These are phyloP conservation scores for Macrophomina pseudophaseolina DNA, from an alignment of 2,329 filamentous ascomycete genomes.

Conservation along the genomic window DNA sequence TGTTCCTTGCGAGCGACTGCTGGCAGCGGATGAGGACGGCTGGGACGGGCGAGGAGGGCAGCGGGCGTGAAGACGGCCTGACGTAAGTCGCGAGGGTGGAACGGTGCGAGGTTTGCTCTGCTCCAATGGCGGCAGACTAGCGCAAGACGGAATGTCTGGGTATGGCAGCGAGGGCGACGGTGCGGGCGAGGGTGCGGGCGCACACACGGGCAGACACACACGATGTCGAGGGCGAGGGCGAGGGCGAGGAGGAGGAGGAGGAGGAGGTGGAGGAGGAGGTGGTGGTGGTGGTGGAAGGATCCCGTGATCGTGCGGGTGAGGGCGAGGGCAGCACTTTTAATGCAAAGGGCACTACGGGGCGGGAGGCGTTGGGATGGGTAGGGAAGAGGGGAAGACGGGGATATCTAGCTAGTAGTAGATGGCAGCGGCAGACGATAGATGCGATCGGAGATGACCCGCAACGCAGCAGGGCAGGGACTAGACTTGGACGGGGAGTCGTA, in stretches of 20 bases:
- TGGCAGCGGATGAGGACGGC: neutral
- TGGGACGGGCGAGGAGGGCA: neutral
- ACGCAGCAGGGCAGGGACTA: conserved; percentile 25
- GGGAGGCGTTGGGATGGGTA: conserved; percentile 21
- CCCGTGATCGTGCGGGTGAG: conserved; percentile 19
- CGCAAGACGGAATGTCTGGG: neutral
- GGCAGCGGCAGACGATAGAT: conserved; percentile 31
- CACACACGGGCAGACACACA: neutral
- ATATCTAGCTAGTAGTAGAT: conserved; percentile 30
- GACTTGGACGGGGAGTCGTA: conserved; percentile 11
- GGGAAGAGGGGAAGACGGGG: conserved; percentile 30
- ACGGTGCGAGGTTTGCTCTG: neutral
- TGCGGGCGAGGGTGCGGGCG: neutral
- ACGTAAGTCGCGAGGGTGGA: conserved; percentile 19
- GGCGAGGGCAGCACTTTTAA: conserved; percentile 23
- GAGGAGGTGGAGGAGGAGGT: neutral
- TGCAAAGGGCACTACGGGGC: conserved; percentile 19
- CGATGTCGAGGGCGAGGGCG: neutral
- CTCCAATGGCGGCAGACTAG: conserved; percentile 20
- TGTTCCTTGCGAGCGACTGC: conserved; percentile 2
- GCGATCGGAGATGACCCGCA: conserved; percentile 46
- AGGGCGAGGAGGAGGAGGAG: neutral
- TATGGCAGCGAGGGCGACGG: neutral
- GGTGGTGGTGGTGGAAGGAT: conserved; percentile 6
- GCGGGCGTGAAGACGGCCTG: conserved; percentile 1